Conservation (phyloP, 2,329 filamentous ascomycete species). For the Fusarium armeniacum region DNA sequence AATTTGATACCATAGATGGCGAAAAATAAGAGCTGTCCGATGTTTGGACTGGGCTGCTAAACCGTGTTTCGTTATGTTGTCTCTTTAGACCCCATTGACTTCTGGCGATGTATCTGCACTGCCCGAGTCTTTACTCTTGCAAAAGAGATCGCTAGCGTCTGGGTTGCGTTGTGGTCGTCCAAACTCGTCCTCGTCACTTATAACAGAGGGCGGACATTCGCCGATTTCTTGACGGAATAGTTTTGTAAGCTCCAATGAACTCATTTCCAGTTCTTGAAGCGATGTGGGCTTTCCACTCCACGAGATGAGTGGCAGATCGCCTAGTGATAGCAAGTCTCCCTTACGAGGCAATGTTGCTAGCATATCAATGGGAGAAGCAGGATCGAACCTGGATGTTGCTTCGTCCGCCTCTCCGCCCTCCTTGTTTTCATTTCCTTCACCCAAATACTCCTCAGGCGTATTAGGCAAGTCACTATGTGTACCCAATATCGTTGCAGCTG, state of each 20-base stretch:
- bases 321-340: constrained; percentile 60
- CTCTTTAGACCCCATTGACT: constrained; percentile 14
- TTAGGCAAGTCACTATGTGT: constrained; percentile 82
- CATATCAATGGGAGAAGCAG: constrained; percentile 60
- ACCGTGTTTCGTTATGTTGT: constrained; percentile 43
- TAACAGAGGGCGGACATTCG: constrained; percentile 64
- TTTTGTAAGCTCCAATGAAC: constrained; percentile 66
- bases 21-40: constrained; percentile 17
- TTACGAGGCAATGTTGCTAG: constrained; percentile 63
- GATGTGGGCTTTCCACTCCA: constrained; percentile 71
- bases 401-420: constrained; percentile 51
- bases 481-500: constrained; percentile 71
- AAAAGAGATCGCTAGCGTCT: constrained; percentile 75
- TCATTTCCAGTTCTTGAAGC: constrained; percentile 57
- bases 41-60: constrained; percentile 8
- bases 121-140: constrained; percentile 53
- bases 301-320: constrained; percentile 70
- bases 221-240: constrained; percentile 76
- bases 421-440: constrained; percentile 46
- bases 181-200: constrained; percentile 39
- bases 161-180: constrained; percentile 46
- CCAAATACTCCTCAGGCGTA: constrained; percentile 76
- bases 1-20: constrained; percentile 16
- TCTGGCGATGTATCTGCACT: background rate
- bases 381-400: constrained; percentile 55